Evolutionary conservation across 257 asterid species (phyloP), one percentile per base, ranked within the genome.

Genomic region (Orobanche coerulescens): DNA sequence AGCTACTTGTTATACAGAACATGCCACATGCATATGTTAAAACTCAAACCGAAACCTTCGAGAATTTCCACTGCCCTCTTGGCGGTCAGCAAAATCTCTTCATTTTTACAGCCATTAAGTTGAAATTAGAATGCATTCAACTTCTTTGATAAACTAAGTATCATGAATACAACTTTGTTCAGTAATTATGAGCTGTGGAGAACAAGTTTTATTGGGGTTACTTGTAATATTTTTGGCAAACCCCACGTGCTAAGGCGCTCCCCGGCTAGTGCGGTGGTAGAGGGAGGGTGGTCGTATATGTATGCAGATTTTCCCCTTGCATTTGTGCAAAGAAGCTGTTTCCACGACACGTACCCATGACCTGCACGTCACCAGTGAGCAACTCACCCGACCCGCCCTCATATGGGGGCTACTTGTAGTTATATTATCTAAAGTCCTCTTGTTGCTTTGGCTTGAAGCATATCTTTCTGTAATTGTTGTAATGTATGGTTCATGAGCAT

Each of bases 61-160:
- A 26, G 39, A 23, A 6, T 22, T 19, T 36, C 15, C 48, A 12
- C 28, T 4, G 22, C 31, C 46, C 26, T 34, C 62, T 31, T 8
- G 16, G 62, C 13, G 11, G 64, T 37, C 47, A 18, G 42, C 13
- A 19, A 25, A 60, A 40, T 4, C 46, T 19, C 40, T 36, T 44
- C 20, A 18, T 13, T 48, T n/a, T 36, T 34, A n/a, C 25, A 49
- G 12, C 51, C 60, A 18, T 54, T 33, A 49, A 50, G 60, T 50
- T 48, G 60, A 49, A 20, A 20, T 9, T 12, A 33, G 4, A 20
- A 24, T 33, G 23, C 58, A 49, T 49, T 19, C 43, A 22, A 6
- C 51, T 30, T 53, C 53, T 65, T 62, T 19, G 43, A n/a, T 52
- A n/a, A 61, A 13, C 61, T 59, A 47, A 46, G 44, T 11, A 20